Evolutionary conservation across 75 land plant species (phyloP).

Genomic region (Picea sitchensis): DNA sequence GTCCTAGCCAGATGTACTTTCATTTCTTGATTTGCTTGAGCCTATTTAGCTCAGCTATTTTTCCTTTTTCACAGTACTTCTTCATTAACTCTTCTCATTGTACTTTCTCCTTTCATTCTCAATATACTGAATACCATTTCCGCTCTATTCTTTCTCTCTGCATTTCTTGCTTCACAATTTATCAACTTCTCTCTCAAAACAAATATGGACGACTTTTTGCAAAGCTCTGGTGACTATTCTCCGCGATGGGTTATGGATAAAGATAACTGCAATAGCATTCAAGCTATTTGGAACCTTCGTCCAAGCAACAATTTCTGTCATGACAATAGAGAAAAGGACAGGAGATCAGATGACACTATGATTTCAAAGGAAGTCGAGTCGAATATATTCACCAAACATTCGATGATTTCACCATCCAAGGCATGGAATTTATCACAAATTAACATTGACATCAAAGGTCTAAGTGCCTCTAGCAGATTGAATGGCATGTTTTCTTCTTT

Average conservation of each 20-base stretch:
- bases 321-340: neutral
- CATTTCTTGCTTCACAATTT: no score
- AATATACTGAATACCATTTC: no score
- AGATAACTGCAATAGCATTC: neutral
- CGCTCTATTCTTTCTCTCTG: no score
- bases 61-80: no score
- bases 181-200: no score
- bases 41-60: no score
- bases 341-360: neutral
- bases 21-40: no score
- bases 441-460: slow-evolving; percentile 5
- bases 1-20: no score
- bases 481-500: neutral
- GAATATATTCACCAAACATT: neutral
- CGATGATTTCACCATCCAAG: neutral
- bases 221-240: no score
- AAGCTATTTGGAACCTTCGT: slow-evolving; percentile 8
- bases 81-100: no score
- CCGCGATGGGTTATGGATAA: slow-evolving; percentile 20
- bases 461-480: slow-evolving; percentile 9
- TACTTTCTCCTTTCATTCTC: no score
- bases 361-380: neutral
- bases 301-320: neutral
- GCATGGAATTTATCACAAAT: neutral
- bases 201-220: no score